Evolutionary conservation across 805 yeast genomes (phyloP).

Genomic region (Naumovozyma dairenensis): DNA sequence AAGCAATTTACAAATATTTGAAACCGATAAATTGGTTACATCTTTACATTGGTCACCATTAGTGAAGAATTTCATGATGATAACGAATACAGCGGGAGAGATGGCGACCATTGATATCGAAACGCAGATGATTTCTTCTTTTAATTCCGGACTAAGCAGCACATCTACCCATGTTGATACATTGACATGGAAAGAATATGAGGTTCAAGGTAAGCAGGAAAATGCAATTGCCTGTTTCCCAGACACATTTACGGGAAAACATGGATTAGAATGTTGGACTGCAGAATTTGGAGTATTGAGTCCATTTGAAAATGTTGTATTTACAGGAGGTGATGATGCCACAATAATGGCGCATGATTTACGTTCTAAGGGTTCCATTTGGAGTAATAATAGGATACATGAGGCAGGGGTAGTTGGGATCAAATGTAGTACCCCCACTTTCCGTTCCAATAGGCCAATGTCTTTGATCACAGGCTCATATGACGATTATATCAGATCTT

Average conservation of each 20-base stretch:
- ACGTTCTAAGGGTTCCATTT: slow-evolving; percentile 29
- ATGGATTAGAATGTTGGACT: slow-evolving; percentile 83
- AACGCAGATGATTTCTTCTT: not conserved
- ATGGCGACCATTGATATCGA: slow-evolving; percentile 29
- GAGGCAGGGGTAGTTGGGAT: slow-evolving; percentile 89
- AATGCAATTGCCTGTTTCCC: slow-evolving; percentile 2
- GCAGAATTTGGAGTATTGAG: slow-evolving; percentile 56
- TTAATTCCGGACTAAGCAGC: too few relatives aligned
- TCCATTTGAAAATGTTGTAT: slow-evolving; percentile 46
- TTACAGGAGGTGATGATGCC: slow-evolving; percentile 89
- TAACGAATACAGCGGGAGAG: slow-evolving; percentile 64
- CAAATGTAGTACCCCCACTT: slow-evolving; percentile 32
- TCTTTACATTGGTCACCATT: slow-evolving; percentile 50
- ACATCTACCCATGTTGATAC: too few relatives aligned
- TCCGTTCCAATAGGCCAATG: slow-evolving; percentile 19
- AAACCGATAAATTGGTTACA: slow-evolving; percentile 44
- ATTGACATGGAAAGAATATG: not conserved
- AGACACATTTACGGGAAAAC: slow-evolving; percentile 32
- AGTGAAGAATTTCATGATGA: slow-evolving; percentile 31
- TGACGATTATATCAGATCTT: slow-evolving; percentile 64
- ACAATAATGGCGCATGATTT: slow-evolving; percentile 64
- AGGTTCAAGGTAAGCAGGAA: slow-evolving; percentile 12
- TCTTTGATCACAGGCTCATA: slow-evolving; percentile 70
- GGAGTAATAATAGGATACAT: slow-evolving; percentile 47
- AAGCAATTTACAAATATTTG: slow-evolving; percentile 38